Evolutionary conservation across 2,329 filamentous ascomycete species (phyloP), one percentile per base, ranked within the genome.

Genomic region (Penicillium digitatum): DNA sequence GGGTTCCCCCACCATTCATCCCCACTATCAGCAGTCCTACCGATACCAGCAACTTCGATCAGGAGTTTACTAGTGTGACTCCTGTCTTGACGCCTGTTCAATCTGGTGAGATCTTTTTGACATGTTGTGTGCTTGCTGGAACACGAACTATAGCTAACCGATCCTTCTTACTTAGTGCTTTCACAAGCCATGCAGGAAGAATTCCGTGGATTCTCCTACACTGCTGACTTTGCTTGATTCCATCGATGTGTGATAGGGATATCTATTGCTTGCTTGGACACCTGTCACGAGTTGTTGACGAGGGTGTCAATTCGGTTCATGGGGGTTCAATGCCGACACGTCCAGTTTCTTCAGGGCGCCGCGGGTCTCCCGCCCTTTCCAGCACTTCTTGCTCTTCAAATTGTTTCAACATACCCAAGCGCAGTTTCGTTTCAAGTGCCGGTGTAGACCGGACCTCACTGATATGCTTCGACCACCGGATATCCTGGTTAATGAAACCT

Each of bases 111-210:
- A 8, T 38, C 22, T 18, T 24, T n/a, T 24, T 14, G 5, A 3
- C 26, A 24, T 37, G 27, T 18, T 7, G 6, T 26, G 52, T 48
- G 12, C 14, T 20, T 34, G 22, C 39, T 52, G 26, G 20, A 14
- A 32, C 11, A 32, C 32, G 51, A 48, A 38, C 12, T 24, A 38
- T 59, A 55, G 63, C 58, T 59, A 59, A 58, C 56, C 55, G 20
- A 40, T 20, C 18, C 3, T 20, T 56, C 49, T 54, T 46, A 26
- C 54, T 44, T 64, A 96, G 94, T 99, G 42, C 82, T 99, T 61
- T 95, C 93, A 27, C 94, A 97, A 80, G 90, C 91, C 40, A 97
- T 97, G 92, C 94, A 99, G 78, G 94, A 99, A 79, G 92, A 99
- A 74, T 99, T 99, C 87, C 86, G 94, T 56, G 94, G 94, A 63